phyloP scores from a whole-genome alignment of 1,284 basidiomycete genomes.

The Cutaneotrichosporon spelunceum region DNA sequence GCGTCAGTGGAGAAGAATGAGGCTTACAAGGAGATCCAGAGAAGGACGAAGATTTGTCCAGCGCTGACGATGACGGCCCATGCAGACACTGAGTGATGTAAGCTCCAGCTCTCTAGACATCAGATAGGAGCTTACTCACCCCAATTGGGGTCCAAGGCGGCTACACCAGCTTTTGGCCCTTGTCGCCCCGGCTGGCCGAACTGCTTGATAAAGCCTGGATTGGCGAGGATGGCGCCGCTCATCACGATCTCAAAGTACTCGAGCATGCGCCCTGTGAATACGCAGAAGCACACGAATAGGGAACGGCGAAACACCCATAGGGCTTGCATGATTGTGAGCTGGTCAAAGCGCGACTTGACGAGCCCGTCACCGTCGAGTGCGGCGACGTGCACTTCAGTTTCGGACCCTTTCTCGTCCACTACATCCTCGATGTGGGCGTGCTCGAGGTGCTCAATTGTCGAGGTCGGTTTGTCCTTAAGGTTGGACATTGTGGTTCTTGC shows the following conservation, averaged over 20 bases:
- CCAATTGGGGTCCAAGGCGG: conserved; percentile 19
- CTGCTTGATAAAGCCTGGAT: conserved; percentile 24
- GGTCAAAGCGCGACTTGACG: conserved; percentile 25
- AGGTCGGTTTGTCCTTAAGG: neutral
- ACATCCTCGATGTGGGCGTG: neutral
- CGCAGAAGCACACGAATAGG: conserved; percentile 17
- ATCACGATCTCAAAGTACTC: conserved; percentile 24
- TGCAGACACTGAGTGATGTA: neutral
- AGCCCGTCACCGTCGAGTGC: conserved; percentile 9
- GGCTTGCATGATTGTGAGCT: conserved; percentile 22
- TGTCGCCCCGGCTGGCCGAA: conserved; percentile 18
- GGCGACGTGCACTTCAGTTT: neutral
- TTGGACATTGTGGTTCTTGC: too few species aligned
- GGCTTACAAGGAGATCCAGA: neutral
- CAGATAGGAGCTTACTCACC: conserved; percentile 5
- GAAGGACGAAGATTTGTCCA: conserved; percentile 11
- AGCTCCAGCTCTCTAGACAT: neutral
- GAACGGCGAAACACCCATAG: conserved; percentile 27
- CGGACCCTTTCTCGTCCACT: too few species aligned
- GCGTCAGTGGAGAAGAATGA: neutral
- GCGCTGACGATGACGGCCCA: neutral
- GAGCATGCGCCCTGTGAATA: conserved; percentile 28
- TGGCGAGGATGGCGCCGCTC: conserved; percentile 16
- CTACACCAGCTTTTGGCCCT: conserved; percentile 9
- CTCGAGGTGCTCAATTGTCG: conserved; percentile 4